These are phyloP conservation scores for Solanum etuberosum DNA, from an alignment of 257 asterid species.

Conservation along the genomic window DNA sequence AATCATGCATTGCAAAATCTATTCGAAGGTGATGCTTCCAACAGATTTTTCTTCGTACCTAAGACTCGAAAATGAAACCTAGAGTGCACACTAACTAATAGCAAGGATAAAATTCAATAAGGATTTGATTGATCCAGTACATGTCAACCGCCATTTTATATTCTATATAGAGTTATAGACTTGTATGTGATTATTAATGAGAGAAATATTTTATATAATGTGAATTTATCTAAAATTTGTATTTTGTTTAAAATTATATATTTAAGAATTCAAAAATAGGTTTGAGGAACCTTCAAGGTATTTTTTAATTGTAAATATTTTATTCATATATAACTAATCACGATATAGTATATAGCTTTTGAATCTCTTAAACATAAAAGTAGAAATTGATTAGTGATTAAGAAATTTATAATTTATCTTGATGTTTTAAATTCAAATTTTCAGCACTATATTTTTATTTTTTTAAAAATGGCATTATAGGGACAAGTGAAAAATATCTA, in stretches of 20 bases:
- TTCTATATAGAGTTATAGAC: background rate
- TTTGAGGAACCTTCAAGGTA: background rate
- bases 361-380: background rate
- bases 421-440: background rate
- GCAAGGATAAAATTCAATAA: background rate
- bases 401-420: background rate
- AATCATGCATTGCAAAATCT: too few species aligned
- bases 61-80: too few species aligned
- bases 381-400: too few species aligned
- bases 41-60: too few species aligned
- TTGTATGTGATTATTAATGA: background rate
- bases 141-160: background rate
- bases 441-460: too few species aligned
- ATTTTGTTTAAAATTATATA: too few species aligned
- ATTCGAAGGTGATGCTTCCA: too few species aligned
- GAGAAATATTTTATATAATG: background rate
- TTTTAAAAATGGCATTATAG: too few species aligned
- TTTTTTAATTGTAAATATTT: too few species aligned
- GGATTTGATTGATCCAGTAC: background rate
- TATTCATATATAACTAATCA: too few species aligned
- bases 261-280: background rate
- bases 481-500: background rate
- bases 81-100: too few species aligned
- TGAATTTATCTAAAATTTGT: background rate
- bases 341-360: background rate